Base-by-base conservation (phyloP, 139 green algal genomes). In the Coelastrella sp. region DNA sequence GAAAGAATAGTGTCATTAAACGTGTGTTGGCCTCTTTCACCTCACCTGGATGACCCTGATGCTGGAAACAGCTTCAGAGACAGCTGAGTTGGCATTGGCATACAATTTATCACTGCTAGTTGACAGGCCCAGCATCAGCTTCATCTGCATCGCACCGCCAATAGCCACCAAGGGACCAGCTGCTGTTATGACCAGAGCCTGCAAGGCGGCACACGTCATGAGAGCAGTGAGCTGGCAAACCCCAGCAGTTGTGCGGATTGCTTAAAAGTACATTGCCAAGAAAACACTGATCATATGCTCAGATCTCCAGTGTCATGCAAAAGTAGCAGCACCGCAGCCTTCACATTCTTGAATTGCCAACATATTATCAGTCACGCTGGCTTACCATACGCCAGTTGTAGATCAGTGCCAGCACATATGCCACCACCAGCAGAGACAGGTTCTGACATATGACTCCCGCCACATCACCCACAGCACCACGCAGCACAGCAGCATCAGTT, bases 301-400 rank as follows among this genome's bases (percentile, higher is more conserved):
- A n/a, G n/a, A n/a, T n/a, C n/a, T n/a, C n/a, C n/a, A n/a, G n/a
- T n/a, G n/a, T n/a, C n/a, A n/a, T n/a, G n/a, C n/a, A n/a, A n/a
- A n/a, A n/a, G n/a, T n/a, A n/a, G n/a, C n/a, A n/a, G n/a, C n/a
- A n/a, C n/a, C n/a, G n/a, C n/a, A n/a, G n/a, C n/a, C n/a, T n/a
- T n/a, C n/a, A n/a, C n/a, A n/a, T n/a, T 57, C 48, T 57, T 2
- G 48, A 57, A 57, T 2, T 57, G 13, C 13, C 13, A 57, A 23
- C 48, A 37, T 15, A 11, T 21, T 71, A 1, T 23, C 17, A 57
- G 48, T 57, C 48, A 57, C 48, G 13, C n/a, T n/a, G n/a, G 21
- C 53, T 64, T 21, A 64, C 93, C 89, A 98, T 94, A 77, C 93
- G 89, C 95, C 95, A 98, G 82, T 89, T 79, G 80, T 89, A 89